Evolutionary conservation across 768 basidiomycete genomes (phyloP).

Genomic region (Rossbeevera mucosa): DNA sequence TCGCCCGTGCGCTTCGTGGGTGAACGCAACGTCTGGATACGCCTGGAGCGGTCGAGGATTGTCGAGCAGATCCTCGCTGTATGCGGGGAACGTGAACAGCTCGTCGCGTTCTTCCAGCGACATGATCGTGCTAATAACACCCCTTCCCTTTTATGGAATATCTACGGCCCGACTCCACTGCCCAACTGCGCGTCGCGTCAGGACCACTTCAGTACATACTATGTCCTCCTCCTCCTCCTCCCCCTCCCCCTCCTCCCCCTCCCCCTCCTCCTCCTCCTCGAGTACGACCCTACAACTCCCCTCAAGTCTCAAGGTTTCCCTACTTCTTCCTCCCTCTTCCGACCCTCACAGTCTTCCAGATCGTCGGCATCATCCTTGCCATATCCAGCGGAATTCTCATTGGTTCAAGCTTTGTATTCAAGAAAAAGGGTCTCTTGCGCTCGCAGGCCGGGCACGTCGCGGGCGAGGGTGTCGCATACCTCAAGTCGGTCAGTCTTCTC

Average conservation of each 20-base stretch:
- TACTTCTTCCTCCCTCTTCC: not conserved
- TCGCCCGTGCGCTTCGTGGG: not conserved
- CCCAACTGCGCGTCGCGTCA: constrained; percentile 8
- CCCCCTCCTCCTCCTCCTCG: constrained; percentile 40
- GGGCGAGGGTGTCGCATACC: constrained; percentile 88
- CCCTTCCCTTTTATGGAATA: constrained; percentile 7
- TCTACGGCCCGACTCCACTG: constrained; percentile 11
- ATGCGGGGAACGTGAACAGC: constrained; percentile 7
- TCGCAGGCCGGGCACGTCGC: constrained; percentile 75
- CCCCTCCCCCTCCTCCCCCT: constrained; percentile 40
- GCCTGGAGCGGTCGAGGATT: not conserved
- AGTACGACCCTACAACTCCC: constrained; percentile 33
- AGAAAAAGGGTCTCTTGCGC: constrained; percentile 89
- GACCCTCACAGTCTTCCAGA: constrained; percentile 32
- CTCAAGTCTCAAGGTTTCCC: constrained; percentile 50
- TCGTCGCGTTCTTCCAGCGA: constrained; percentile 10
- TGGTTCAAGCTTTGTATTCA: constrained; percentile 91
- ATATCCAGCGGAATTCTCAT: constrained; percentile 81
- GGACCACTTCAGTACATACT: not conserved
- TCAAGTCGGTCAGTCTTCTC: constrained; percentile 72
- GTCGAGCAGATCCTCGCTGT: constrained; percentile 4
- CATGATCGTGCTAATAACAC: constrained; percentile 4
- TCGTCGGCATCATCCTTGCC: constrained; percentile 76
- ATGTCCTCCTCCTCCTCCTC: constrained; percentile 2
- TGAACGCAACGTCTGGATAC: constrained; percentile 10